Percentiles rank a stretch among this genome's conserved stretches.
phyloP scores from a whole-genome alignment of 345 rosid species.

The Murraya paniculata region DNA sequence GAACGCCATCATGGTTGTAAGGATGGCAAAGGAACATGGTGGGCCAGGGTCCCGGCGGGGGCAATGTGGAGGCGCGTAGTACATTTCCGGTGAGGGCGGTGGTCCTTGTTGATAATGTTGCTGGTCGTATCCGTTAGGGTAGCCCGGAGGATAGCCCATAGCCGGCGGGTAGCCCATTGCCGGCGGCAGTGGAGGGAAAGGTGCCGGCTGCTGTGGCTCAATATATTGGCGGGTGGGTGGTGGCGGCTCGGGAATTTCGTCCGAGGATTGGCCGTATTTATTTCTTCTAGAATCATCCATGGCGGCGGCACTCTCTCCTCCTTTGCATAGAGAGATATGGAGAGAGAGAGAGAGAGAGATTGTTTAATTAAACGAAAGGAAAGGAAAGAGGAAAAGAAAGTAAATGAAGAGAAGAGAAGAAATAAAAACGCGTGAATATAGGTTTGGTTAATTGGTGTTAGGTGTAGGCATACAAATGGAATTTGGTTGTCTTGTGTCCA shows the following conservation, averaged over 20 bases:
- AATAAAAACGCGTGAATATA: background rate
- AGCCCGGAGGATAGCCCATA: conserved; percentile 31
- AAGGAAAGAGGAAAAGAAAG: background rate
- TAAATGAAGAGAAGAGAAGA: background rate
- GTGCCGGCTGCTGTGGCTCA: conserved; percentile 5
- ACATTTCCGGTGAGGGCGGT: conserved; percentile 43
- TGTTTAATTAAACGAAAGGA: background rate
- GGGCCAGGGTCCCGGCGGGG: background rate
- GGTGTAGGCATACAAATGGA: background rate
- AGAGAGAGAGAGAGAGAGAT: background rate
- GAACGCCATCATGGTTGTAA: conserved; percentile 35
- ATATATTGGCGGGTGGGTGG: background rate
- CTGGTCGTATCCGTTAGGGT: conserved; percentile 5
- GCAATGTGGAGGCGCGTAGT: conserved; percentile 29
- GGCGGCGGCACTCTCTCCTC: background rate
- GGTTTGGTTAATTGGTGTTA: background rate
- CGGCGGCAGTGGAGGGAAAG: conserved; percentile 1
- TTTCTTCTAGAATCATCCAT: conserved; percentile 17
- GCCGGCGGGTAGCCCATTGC: conserved; percentile 31
- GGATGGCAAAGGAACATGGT: conserved; percentile 22
- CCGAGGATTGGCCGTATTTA: conserved; percentile 1
- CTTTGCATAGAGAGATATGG: background rate
- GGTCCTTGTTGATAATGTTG: conserved; percentile 35
- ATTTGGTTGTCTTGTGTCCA: background rate
- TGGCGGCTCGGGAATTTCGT: background rate